Conservation (phyloP, 768 basidiomycete species). For the Inosperma sp. region DNA sequence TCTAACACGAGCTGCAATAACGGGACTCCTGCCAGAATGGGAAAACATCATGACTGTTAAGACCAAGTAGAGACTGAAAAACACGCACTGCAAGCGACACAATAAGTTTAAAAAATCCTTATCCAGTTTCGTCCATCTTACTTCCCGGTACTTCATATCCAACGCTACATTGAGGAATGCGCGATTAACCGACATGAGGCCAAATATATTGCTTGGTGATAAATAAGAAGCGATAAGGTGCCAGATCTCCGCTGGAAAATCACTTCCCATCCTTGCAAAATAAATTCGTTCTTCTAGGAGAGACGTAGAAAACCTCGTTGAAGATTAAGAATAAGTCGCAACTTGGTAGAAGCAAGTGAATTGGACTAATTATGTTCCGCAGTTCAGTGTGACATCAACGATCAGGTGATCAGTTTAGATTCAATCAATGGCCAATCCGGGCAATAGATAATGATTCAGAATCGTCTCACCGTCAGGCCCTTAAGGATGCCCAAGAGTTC, state of each 20-base stretch:
- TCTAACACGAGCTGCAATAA: slow-evolving; percentile 31
- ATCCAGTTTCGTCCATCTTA: slow-evolving; percentile 33
- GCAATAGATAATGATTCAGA: too few relatives aligned
- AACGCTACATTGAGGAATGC: slow-evolving; percentile 30
- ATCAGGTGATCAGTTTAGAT: too few relatives aligned
- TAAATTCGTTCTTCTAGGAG: too few relatives aligned
- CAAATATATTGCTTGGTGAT: slow-evolving; percentile 6
- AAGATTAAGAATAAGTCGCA: too few relatives aligned
- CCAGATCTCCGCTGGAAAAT: slow-evolving; percentile 35
- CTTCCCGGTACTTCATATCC: slow-evolving; percentile 27
- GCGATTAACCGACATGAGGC: slow-evolving; percentile 31
- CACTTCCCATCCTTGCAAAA: slow-evolving; percentile 10
- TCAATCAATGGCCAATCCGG: too few relatives aligned
- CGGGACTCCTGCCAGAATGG: slow-evolving; percentile 29
- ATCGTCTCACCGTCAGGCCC: too few relatives aligned
- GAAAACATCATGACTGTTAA: background rate
- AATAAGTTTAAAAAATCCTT: slow-evolving; percentile 23
- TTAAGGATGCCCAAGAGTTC: too few relatives aligned
- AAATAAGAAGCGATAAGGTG: slow-evolving; percentile 20
- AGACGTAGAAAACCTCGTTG: too few relatives aligned
- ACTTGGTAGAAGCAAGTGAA: too few relatives aligned
- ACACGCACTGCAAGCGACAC: slow-evolving; percentile 28
- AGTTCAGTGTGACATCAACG: too few relatives aligned
- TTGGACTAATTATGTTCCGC: too few relatives aligned
- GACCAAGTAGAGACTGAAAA: background rate